These are phyloP conservation scores for Lactarius sanguifluus DNA, from an alignment of 768 basidiomycete genomes.

Conservation along the genomic window DNA sequence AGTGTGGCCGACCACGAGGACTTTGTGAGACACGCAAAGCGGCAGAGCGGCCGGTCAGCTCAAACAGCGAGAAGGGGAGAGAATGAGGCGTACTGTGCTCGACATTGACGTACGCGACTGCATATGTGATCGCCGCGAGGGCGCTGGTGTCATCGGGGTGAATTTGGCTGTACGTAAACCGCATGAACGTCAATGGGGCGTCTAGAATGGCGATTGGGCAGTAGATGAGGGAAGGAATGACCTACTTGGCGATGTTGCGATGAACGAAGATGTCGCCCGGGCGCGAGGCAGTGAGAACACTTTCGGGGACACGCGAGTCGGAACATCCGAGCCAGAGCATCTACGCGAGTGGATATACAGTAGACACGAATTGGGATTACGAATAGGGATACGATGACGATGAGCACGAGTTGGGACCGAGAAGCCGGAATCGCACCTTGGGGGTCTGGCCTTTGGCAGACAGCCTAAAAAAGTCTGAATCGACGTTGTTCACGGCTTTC, in stretches of 20 bases:
- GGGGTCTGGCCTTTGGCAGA: conserved; percentile 65
- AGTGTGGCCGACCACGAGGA: conserved; percentile 81
- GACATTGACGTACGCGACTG: conserved; percentile 66
- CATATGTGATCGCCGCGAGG: conserved; percentile 71
- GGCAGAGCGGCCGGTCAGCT: not conserved
- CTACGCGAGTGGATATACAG: conserved; percentile 38
- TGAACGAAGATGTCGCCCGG: conserved; percentile 86
- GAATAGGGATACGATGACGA: not conserved
- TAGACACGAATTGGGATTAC: not conserved
- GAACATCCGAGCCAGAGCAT: conserved; percentile 80
- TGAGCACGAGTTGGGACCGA: conserved; percentile 6
- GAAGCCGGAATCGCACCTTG: conserved; percentile 45
- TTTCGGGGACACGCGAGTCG: conserved; percentile 84
- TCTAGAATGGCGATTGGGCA: not conserved
- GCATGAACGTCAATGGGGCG: not conserved
- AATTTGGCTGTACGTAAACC: conserved; percentile 55
- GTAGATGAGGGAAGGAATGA: not conserved
- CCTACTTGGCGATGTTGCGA: conserved; percentile 86
- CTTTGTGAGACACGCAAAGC: conserved; percentile 38
- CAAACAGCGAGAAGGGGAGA: not conserved
- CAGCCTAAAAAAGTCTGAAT: conserved; percentile 63
- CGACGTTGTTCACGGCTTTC: conserved; percentile 48
- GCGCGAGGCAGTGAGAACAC: conserved; percentile 61
- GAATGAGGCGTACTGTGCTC: conserved; percentile 62
- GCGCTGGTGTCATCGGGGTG: conserved; percentile 69